Evolutionary conservation across 148 eudicot genomes (phyloP).

Genomic region (Cornus suecica): DNA sequence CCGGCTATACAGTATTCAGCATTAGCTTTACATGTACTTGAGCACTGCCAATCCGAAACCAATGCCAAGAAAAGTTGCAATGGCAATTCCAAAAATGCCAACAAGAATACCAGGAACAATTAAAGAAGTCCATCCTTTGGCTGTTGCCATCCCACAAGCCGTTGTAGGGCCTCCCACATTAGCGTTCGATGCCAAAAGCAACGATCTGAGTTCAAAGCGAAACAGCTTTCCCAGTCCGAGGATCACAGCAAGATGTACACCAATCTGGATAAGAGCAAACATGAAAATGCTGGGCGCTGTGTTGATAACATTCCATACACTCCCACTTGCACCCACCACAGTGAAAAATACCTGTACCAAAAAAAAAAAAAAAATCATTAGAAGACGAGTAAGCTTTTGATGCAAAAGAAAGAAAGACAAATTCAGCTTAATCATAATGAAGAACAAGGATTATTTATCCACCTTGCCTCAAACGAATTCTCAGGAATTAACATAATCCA

Average conservation of each 20-base stretch:
- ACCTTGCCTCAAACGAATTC: neutral
- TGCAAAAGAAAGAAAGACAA: neutral
- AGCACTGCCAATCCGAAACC: slow-evolving; percentile 67
- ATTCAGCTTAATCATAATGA: neutral
- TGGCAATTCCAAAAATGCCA: slow-evolving; percentile 88
- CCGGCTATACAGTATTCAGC: too few species aligned
- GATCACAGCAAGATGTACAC: slow-evolving; percentile 71
- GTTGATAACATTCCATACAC: slow-evolving; percentile 60
- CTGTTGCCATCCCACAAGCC: slow-evolving; percentile 97
- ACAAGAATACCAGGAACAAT: slow-evolving; percentile 88
- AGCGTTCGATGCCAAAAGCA: slow-evolving; percentile 87
- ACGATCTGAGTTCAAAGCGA: slow-evolving; percentile 49
- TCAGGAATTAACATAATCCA: neutral
- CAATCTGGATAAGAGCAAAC: slow-evolving; percentile 71
- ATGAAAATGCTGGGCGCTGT: slow-evolving; percentile 90
- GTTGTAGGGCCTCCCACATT: slow-evolving; percentile 96
- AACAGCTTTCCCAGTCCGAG: slow-evolving; percentile 78
- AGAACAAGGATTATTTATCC: neutral
- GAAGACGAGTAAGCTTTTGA: slow-evolving; percentile 25
- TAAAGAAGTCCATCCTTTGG: slow-evolving; percentile 87
- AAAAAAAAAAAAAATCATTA: neutral
- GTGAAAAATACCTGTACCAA: slow-evolving; percentile 68
- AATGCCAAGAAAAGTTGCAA: slow-evolving; percentile 84
- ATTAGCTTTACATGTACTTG: slow-evolving; percentile 43
- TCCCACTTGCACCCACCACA: slow-evolving; percentile 86